Conservation (phyloP, 345 rosid species). For the Salix caprea region DNA sequence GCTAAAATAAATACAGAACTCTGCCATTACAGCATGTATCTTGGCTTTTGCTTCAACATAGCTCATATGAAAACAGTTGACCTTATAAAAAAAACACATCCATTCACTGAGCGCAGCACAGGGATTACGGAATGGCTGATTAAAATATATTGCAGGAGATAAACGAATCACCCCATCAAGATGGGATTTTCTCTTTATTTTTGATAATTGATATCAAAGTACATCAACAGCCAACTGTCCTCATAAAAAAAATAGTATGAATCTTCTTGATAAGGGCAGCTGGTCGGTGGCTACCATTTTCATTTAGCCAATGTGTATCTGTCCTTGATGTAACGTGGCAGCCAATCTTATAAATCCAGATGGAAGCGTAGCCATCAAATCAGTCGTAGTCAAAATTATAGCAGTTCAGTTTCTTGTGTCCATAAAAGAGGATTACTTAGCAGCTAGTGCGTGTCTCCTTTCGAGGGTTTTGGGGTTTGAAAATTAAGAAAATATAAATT, state of each 20-base stretch:
- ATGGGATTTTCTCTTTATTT: conserved; percentile 17
- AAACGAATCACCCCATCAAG: conserved; percentile 4
- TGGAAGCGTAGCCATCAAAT: background rate
- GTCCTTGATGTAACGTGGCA: conserved; percentile 7
- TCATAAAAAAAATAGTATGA: background rate
- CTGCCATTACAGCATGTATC: conserved; percentile 14
- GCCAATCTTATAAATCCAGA: background rate
- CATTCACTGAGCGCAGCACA: conserved; percentile 27
- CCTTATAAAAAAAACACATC: background rate
- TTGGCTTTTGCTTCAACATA: conserved; percentile 19
- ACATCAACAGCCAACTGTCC: conserved; percentile 4
- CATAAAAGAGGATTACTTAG: too few species aligned
- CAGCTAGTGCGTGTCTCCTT: too few species aligned
- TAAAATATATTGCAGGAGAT: background rate
- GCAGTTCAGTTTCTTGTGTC: background rate
- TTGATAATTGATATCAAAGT: background rate
- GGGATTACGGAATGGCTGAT: conserved; percentile 2
- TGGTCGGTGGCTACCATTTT: conserved; percentile 23
- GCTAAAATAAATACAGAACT: background rate
- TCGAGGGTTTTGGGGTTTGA: too few species aligned
- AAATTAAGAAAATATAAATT: too few species aligned
- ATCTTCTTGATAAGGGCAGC: background rate
- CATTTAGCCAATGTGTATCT: conserved; percentile 10
- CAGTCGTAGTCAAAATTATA: background rate
- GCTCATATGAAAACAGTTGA: conserved; percentile 26